Conservation (phyloP, 352 stramenopile species). For the Phytophthora ramorum region DNA sequence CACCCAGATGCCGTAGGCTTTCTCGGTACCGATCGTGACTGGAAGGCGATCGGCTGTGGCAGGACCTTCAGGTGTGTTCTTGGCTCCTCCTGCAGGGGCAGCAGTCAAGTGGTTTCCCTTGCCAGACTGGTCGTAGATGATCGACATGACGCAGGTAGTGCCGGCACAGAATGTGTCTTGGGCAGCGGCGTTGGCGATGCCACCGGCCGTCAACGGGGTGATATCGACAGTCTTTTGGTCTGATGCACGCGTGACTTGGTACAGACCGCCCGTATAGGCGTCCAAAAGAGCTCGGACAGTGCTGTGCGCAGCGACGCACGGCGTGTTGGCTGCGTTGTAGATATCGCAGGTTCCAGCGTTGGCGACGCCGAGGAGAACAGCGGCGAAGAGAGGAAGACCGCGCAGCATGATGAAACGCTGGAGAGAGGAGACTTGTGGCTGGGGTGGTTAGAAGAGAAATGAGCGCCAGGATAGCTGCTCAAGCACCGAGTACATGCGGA, state of each 20-base stretch:
- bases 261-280: constrained; percentile 17
- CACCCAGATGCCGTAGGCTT: constrained; percentile 30
- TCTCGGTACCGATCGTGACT: constrained; percentile 13
- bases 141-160: constrained; percentile 23
- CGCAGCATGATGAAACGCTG: constrained; percentile 10
- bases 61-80: constrained; percentile 21
- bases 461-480: background rate
- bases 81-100: constrained; percentile 28
- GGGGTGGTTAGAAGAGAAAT: constrained; percentile 15
- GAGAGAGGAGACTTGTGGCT: background rate
- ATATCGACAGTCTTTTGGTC: constrained; percentile 24
- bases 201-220: constrained; percentile 9
- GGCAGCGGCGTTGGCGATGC: constrained; percentile 16
- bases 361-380: constrained; percentile 11
- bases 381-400: constrained; percentile 20
- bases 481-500: background rate
- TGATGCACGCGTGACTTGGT: constrained; percentile 29
- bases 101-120: constrained; percentile 31
- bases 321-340: constrained; percentile 24
- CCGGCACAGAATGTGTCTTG: constrained; percentile 30
- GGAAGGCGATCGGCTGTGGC: constrained; percentile 20
- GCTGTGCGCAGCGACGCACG: constrained; percentile 32
- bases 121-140: constrained; percentile 36
- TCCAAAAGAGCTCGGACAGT: constrained; percentile 26
- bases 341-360: constrained; percentile 34